A percentile compares a stretch with the other conserved stretches of the same genome.
Conservation (phyloP, 352 stramenopile genomes). For the Globisporangium cylindrosporum region DNA sequence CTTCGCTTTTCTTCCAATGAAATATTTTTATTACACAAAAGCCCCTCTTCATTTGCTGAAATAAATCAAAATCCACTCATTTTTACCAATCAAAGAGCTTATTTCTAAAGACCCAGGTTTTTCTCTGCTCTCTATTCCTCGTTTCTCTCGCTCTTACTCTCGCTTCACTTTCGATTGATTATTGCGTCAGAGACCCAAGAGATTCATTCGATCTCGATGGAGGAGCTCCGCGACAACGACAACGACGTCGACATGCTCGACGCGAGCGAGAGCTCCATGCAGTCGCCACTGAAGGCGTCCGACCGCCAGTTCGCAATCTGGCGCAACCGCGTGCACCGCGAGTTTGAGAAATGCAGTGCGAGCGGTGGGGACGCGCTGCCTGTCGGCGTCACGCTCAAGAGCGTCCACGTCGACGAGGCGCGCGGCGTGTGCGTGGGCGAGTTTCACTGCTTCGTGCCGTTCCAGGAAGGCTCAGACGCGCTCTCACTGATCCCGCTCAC, state of each 20-base stretch:
- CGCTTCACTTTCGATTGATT: background rate
- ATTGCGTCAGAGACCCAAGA: background rate
- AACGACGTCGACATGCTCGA: constrained; percentile 20
- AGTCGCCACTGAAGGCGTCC: constrained; percentile 10
- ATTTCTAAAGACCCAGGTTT: background rate
- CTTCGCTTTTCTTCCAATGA: background rate
- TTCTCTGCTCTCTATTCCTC: background rate
- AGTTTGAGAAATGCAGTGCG: constrained; percentile 66
- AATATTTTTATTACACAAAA: background rate
- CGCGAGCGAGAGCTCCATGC: background rate
- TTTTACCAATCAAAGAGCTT: background rate
- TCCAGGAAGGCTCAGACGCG: constrained; percentile 67
- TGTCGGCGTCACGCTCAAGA: constrained; percentile 42
- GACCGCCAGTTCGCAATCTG: constrained; percentile 68
- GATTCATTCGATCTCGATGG: background rate
- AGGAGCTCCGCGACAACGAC: constrained; percentile 10
- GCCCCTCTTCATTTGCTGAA: background rate
- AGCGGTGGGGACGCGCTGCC: constrained; percentile 23
- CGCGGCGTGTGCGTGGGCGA: constrained; percentile 44
- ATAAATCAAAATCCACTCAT: background rate
- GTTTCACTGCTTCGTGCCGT: constrained; percentile 77
- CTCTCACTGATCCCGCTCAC: constrained; percentile 60
- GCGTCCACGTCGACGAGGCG: constrained; percentile 44
- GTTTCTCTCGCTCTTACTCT: background rate
- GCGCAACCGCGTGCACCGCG: constrained; percentile 63